Evolutionary conservation across 306 rosid genomes (phyloP), one percentile per base, ranked within the genome.

Genomic region (Gillenia trifoliata): DNA sequence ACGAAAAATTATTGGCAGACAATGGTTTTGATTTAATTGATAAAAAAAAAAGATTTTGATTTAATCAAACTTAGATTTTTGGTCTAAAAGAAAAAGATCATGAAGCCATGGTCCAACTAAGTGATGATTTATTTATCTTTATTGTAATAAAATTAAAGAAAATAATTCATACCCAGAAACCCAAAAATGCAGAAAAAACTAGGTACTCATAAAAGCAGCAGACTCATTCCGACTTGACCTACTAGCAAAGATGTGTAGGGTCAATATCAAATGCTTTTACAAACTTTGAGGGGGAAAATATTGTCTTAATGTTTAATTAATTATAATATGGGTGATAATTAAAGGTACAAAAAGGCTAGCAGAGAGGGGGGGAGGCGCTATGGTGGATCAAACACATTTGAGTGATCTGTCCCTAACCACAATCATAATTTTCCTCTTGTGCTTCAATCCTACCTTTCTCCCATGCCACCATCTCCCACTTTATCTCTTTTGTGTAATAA

Each of bases 311-410:
- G 36, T 38, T 38, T 38, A 38, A 22, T 76, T 69, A 64, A 75
- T 47, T 64, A 75, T 40, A 77, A n/a, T 77, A 83, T 57, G 38
- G 71, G 71, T 77, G 83, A 79, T 75, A 55, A 77, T 45, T 45
- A 45, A 45, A 70, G 67, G n/a, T 45, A 59, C 11, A 57, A 23
- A 13, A 22, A 29, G 22, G 2, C 16, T 45, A 15, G 19, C 50
- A 4, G 3, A 4, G 52, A 63, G 76, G 68, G n/a, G n/a, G n/a
- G n/a, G n/a, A n/a, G n/a, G n/a, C n/a, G 65, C 31, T 34, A 68
- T 54, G 88, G 89, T 88, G 92, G 92, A 84, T 79, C 89, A 89
- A 86, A 82, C 86, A 87, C 87, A 86, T 88, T 74, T 59, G 79
- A 81, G 65, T 45, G 52, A 45, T 62, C 80, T 88, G 83, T 78